Evolutionary conservation across 1,139 yeast genomes (phyloP).

Genomic region (Kodamaea arcana): DNA sequence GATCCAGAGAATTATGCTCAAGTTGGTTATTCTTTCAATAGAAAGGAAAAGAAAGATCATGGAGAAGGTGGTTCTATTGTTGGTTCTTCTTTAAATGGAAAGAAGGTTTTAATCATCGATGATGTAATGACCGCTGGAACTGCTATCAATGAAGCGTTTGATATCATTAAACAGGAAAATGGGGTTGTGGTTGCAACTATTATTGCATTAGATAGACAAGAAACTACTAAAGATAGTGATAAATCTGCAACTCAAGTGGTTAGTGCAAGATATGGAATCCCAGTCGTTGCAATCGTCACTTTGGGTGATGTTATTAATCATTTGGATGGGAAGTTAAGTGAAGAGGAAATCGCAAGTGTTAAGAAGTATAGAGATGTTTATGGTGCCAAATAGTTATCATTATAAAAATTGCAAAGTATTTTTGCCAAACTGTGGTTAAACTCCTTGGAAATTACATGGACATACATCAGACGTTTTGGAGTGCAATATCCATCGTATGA

Average conservation of each 20-base stretch:
- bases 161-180: conserved; percentile 63
- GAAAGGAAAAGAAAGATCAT: conserved; percentile 94
- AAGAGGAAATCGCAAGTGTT: conserved; percentile 52
- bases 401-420: too few species aligned
- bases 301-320: conserved; percentile 70
- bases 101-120: conserved; percentile 79
- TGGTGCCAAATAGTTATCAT: conserved; percentile 38
- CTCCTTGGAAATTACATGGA: too few species aligned
- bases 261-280: conserved; percentile 65
- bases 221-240: conserved; percentile 64
- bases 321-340: conserved; percentile 50
- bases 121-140: conserved; percentile 99
- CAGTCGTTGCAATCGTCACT: conserved; percentile 77
- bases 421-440: too few species aligned
- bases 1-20: conserved; percentile 70
- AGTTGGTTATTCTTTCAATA: conserved; percentile 70
- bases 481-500: too few species aligned
- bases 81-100: conserved; percentile 70
- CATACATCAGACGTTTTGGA: too few species aligned
- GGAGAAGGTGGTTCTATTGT: conserved; percentile 98
- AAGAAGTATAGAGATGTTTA: conserved; percentile 56
- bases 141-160: conserved; percentile 91
- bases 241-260: conserved; percentile 82
- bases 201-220: conserved; percentile 94
- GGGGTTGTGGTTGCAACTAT: conserved; percentile 81